Percentiles rank a stretch among this genome's conserved stretches.
phyloP scores from a whole-genome alignment of 371 early-diverging fungal genomes.

The Zopfochytrium polystomum region DNA sequence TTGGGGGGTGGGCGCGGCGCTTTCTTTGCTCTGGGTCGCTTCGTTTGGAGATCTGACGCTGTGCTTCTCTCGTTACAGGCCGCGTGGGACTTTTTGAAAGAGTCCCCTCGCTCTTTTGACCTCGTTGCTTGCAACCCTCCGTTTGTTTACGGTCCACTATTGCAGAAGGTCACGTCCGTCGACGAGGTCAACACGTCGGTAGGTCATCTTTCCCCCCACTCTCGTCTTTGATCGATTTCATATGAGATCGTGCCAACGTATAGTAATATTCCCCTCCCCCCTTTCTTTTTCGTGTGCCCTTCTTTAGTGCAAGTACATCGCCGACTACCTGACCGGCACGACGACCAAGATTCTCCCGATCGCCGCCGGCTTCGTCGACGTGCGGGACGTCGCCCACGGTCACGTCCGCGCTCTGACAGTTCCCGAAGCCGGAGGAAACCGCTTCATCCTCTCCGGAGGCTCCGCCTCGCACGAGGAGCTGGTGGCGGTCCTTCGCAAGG shows the following conservation, averaged over 20 bases:
- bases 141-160: constrained; percentile 24
- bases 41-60: too few species aligned
- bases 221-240: constrained; percentile 1
- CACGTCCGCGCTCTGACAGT: constrained; percentile 22
- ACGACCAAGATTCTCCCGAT: not conserved
- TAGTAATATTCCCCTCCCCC: not conserved
- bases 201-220: constrained; percentile 3
- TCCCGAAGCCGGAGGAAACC: constrained; percentile 19
- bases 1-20: too few species aligned
- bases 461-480: constrained; percentile 6
- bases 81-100: constrained; percentile 26
- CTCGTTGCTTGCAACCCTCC: constrained; percentile 28
- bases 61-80: too few species aligned
- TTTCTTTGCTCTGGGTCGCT: too few species aligned
- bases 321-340: not conserved
- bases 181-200: constrained; percentile 27
- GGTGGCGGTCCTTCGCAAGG: constrained; percentile 8
- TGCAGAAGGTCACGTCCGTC: constrained; percentile 8
- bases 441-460: constrained; percentile 24
- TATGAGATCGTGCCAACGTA: not conserved
- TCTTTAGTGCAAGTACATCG: constrained; percentile 1
- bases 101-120: constrained; percentile 19
- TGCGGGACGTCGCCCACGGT: constrained; percentile 32
- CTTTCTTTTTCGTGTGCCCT: not conserved
- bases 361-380: constrained; percentile 24